Evolutionary conservation across 1,284 basidiomycete genomes (phyloP).

Genomic region (Sporisorium iseilematis-ciliati): DNA sequence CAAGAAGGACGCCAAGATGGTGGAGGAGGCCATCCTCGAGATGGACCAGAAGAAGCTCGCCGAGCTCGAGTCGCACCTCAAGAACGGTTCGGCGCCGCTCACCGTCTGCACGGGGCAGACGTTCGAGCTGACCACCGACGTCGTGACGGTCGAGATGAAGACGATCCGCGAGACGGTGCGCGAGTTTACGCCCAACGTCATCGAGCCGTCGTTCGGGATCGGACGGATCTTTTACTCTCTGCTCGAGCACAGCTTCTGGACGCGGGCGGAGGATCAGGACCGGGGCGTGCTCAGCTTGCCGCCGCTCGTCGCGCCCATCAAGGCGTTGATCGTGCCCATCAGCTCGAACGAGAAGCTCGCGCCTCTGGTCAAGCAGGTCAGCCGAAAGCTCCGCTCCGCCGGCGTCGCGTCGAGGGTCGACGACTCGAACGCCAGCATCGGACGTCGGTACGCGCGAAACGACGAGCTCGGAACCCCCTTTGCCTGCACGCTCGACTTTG

Average conservation of each 20-base stretch:
- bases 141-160: conserved; percentile 84
- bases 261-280: conserved; percentile 79
- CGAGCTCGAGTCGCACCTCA: conserved; percentile 80
- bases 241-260: conserved; percentile 97
- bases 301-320: conserved; percentile 91
- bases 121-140: conserved; percentile 79
- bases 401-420: conserved; percentile 94
- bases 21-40: conserved; percentile 79
- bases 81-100: conserved; percentile 74
- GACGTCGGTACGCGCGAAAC: conserved; percentile 95
- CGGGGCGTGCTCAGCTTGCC: conserved; percentile 84
- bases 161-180: conserved; percentile 93
- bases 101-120: conserved; percentile 74
- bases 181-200: conserved; percentile 96
- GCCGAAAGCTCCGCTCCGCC: conserved; percentile 84
- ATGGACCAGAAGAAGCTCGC: conserved; percentile 80
- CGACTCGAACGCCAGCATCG: conserved; percentile 94
- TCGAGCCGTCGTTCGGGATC: conserved; percentile 98
- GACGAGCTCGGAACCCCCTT: conserved; percentile 98
- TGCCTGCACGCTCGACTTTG: conserved; percentile 96
- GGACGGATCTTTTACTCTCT: conserved; percentile 95
- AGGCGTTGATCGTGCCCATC: conserved; percentile 95
- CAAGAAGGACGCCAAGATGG: conserved; percentile 82
- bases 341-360: conserved; percentile 87
- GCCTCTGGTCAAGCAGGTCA: conserved; percentile 87